phyloP scores from a whole-genome alignment of 352 stramenopile genomes.

The Pythium coloratum region DNA sequence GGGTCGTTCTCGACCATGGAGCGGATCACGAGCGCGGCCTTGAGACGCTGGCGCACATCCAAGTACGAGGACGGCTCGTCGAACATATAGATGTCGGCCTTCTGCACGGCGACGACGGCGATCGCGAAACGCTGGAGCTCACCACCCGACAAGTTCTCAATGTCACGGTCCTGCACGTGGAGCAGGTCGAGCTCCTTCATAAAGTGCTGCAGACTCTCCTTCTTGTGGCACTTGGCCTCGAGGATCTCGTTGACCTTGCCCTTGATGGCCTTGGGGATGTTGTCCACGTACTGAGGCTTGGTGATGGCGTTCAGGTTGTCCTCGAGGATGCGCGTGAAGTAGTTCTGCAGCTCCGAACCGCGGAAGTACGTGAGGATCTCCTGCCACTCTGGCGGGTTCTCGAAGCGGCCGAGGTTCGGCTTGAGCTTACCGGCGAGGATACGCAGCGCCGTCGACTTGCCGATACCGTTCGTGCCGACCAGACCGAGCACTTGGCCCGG shows the following conservation, averaged over 20 bases:
- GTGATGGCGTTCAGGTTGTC: slow-evolving; percentile 99
- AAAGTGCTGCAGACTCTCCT: slow-evolving; percentile 80
- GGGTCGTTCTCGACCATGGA: slow-evolving; percentile 91
- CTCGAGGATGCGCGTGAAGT: slow-evolving; percentile 99
- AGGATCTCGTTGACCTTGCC: slow-evolving; percentile 95
- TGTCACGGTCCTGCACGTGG: slow-evolving; percentile 97
- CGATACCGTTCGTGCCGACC: slow-evolving; percentile 99
- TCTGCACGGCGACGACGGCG: slow-evolving; percentile 93
- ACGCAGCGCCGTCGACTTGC: slow-evolving; percentile 99
- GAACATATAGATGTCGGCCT: slow-evolving; percentile 99
- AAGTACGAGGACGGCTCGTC: slow-evolving; percentile 99
- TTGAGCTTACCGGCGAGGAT: slow-evolving; percentile 99
- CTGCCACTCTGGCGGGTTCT: slow-evolving; percentile 98
- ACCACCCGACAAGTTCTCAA: slow-evolving; percentile 95
- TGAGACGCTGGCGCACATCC: slow-evolving; percentile 99
- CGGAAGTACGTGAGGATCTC: slow-evolving; percentile 99
- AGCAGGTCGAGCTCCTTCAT: slow-evolving; percentile 94
- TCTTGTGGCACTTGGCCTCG: slow-evolving; percentile 91
- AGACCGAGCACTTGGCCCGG: slow-evolving; percentile 98
- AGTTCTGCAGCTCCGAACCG: slow-evolving; percentile 98
- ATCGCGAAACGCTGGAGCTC: slow-evolving; percentile 99
- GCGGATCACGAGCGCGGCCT: slow-evolving; percentile 97
- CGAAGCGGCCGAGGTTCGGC: slow-evolving; percentile 97
- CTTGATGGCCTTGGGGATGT: slow-evolving; percentile 97
- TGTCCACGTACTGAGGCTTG: slow-evolving; percentile 99